phyloP scores from a whole-genome alignment of 768 basidiomycete species.

The Russula vinacea region DNA sequence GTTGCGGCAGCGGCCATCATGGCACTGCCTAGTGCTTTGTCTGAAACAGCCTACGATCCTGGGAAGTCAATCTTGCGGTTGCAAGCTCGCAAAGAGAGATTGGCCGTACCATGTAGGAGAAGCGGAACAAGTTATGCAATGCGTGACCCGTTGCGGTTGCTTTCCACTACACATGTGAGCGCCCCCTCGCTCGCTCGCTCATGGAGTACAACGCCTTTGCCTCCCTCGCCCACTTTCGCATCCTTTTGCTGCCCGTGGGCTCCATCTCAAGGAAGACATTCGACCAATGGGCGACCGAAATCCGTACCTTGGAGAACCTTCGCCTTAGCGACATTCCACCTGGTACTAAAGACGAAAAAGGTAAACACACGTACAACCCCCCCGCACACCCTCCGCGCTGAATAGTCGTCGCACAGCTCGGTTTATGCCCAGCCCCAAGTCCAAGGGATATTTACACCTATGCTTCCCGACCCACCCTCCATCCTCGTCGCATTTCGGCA shows the following conservation, averaged over 20 bases:
- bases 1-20: slow-evolving; percentile 77
- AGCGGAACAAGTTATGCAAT: not conserved
- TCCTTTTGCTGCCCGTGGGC: slow-evolving; percentile 86
- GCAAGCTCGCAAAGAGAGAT: not conserved
- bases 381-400: slow-evolving; percentile 5
- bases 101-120: slow-evolving; percentile 15
- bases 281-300: slow-evolving; percentile 68
- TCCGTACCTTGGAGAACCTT: slow-evolving; percentile 69
- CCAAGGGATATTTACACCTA: slow-evolving; percentile 80
- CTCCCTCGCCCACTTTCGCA: slow-evolving; percentile 78
- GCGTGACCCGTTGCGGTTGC: not conserved
- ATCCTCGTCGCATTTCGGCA: slow-evolving; percentile 59
- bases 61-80: not conserved
- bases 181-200: slow-evolving; percentile 12
- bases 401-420: slow-evolving; percentile 49
- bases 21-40: slow-evolving; percentile 72
- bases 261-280: slow-evolving; percentile 65
- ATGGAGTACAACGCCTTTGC: slow-evolving; percentile 77
- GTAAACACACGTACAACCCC: slow-evolving; percentile 39
- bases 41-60: slow-evolving; percentile 59
- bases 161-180: not conserved
- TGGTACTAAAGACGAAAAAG: slow-evolving; percentile 71
- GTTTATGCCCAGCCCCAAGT: slow-evolving; percentile 74
- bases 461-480: slow-evolving; percentile 73
- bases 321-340: slow-evolving; percentile 81